Percentiles rank a stretch among this genome's conserved stretches.
Conservation (phyloP, 345 rosid genomes). For the Hibiscus tridactylites region DNA sequence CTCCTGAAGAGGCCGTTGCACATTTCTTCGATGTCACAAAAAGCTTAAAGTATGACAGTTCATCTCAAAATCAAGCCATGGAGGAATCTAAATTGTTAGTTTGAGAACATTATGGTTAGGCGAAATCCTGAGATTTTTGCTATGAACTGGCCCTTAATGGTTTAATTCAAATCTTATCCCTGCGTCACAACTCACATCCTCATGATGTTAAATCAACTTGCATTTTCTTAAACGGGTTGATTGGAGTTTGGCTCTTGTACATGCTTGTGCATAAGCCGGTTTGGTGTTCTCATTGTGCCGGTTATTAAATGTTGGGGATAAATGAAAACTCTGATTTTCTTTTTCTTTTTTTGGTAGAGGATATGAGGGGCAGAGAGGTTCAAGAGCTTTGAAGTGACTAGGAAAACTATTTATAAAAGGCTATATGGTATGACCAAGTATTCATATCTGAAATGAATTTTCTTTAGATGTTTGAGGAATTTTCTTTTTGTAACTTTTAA, state of each 20-base stretch:
- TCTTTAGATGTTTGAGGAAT: neutral
- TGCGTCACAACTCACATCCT: neutral
- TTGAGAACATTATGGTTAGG: slow-evolving; percentile 22
- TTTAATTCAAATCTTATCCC: neutral
- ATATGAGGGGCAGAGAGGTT: neutral
- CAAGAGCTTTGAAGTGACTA: neutral
- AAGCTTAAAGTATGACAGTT: slow-evolving; percentile 47
- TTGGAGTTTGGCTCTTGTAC: slow-evolving; percentile 12
- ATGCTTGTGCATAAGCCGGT: slow-evolving; percentile 10
- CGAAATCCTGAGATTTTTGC: slow-evolving; percentile 7
- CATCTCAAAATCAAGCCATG: slow-evolving; percentile 31
- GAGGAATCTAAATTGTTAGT: slow-evolving; percentile 46
- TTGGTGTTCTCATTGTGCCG: slow-evolving; percentile 2
- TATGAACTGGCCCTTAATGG: neutral
- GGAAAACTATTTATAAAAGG: neutral
- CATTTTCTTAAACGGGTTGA: slow-evolving; percentile 9
- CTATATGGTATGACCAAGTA: neutral
- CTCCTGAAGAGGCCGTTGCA: slow-evolving; percentile 88
- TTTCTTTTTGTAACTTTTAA: neutral
- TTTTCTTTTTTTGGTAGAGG: neutral
- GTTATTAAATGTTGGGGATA: too few relatives aligned
- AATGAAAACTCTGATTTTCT: too few relatives aligned
- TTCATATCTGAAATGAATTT: neutral
- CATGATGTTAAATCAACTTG: slow-evolving; percentile 7
- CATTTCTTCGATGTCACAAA: slow-evolving; percentile 82